Conservation (phyloP, 805 yeast genomes). For the Candida saitoana region DNA sequence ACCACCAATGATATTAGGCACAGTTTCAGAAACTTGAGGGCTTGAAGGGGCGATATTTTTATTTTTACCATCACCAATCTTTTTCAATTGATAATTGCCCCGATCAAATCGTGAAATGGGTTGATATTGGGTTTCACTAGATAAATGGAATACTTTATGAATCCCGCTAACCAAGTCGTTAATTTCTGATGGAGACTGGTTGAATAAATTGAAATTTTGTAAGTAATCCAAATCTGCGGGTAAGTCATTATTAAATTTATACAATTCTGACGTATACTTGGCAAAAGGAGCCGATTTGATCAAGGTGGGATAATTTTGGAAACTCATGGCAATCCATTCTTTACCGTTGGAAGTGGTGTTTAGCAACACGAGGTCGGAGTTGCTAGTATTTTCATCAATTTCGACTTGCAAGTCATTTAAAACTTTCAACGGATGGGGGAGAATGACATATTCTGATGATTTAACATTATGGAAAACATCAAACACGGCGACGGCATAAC, state of each 20-base stretch:
- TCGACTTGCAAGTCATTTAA: conserved; percentile 27
- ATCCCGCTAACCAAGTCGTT: conserved; percentile 32
- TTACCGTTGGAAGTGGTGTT: conserved; percentile 63
- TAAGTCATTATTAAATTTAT: conserved; percentile 19
- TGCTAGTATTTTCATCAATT: conserved; percentile 15
- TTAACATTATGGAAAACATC: conserved; percentile 52
- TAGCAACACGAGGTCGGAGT: conserved; percentile 49
- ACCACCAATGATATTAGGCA: conserved; percentile 34
- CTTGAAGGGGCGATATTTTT: neutral
- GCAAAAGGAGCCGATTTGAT: conserved; percentile 78
- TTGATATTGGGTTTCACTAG: conserved; percentile 29
- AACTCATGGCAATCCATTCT: conserved; percentile 84
- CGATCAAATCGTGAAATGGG: conserved; percentile 29
- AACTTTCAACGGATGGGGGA: conserved; percentile 66
- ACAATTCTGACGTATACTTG: conserved; percentile 45
- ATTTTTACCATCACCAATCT: conserved; percentile 24
- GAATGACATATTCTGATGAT: conserved; percentile 39
- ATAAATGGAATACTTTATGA: conserved; percentile 29
- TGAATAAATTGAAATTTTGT: conserved; percentile 15
- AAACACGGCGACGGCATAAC: conserved; percentile 71
- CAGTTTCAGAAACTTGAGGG: conserved; percentile 4
- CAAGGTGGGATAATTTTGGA: conserved; percentile 69
- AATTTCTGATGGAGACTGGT: conserved; percentile 15
- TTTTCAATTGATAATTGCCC: conserved; percentile 11
- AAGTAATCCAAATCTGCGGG: conserved; percentile 10